These are phyloP conservation scores for Penicillium bovifimosum DNA, from an alignment of 495 filamentous ascomycete genomes.

Conservation along the genomic window DNA sequence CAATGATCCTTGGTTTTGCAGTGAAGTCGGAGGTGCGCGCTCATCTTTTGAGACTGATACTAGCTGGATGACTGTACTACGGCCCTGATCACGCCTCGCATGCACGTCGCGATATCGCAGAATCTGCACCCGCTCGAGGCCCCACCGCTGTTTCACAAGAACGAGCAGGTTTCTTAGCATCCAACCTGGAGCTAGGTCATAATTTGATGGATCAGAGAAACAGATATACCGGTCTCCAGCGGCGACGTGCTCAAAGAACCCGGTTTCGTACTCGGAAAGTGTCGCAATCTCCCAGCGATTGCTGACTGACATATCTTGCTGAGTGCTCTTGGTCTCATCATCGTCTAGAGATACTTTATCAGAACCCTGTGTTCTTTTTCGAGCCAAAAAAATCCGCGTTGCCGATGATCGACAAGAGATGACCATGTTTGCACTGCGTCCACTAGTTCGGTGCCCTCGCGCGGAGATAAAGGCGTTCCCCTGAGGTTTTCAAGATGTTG, in stretches of 20 bases:
- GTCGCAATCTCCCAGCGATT: conserved; percentile 70
- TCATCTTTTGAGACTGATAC: conserved; percentile 40
- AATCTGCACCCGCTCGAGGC: conserved; percentile 69
- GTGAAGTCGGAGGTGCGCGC: conserved; percentile 17
- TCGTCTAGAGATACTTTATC: neutral
- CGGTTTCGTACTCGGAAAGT: conserved; percentile 71
- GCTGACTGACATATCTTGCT: neutral
- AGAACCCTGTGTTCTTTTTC: conserved; percentile 45
- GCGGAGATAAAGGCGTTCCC: conserved; percentile 46
- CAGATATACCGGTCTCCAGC: conserved; percentile 70
- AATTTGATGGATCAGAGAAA: conserved; percentile 91
- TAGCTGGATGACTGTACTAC: conserved; percentile 71
- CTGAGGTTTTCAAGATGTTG: conserved; percentile 16
- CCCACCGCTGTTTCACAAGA: conserved; percentile 76
- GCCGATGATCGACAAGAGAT: conserved; percentile 67
- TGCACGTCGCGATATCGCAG: conserved; percentile 88
- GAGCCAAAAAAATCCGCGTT: conserved; percentile 94
- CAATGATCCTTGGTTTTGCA: conserved; percentile 21
- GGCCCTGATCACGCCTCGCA: conserved; percentile 63
- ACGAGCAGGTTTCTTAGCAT: conserved; percentile 85
- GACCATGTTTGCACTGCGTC: conserved; percentile 83
- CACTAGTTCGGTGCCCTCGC: conserved; percentile 68
- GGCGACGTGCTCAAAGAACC: conserved; percentile 71
- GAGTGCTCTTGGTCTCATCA: neutral
- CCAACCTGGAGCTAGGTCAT: conserved; percentile 81